Conservation (phyloP, 1,139 yeast species). For the Geotrichum armillariae region DNA sequence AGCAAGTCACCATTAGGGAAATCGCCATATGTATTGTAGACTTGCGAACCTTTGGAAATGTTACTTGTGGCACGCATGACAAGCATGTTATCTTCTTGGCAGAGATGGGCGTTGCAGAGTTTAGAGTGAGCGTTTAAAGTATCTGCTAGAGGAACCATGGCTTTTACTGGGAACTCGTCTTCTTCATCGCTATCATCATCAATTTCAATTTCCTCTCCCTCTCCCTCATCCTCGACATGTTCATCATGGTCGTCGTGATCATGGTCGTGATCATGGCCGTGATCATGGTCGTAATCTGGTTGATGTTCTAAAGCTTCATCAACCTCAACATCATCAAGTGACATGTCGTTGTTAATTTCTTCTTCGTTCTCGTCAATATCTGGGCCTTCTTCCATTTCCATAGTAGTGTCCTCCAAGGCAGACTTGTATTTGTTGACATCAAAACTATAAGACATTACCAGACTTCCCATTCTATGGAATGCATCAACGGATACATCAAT, state of each 20-base stretch:
- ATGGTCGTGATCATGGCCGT: constrained; percentile 38
- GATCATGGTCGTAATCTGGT: too few relatives aligned
- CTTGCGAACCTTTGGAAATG: constrained; percentile 67
- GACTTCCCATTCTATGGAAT: constrained; percentile 70
- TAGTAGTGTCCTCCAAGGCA: constrained; percentile 5
- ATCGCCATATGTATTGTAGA: constrained; percentile 87
- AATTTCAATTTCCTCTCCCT: constrained; percentile 36
- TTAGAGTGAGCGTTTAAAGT: constrained; percentile 82
- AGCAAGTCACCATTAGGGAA: constrained; percentile 86
- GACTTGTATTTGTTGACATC: constrained; percentile 45
- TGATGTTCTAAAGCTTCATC: too few relatives aligned
- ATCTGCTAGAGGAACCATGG: constrained; percentile 94
- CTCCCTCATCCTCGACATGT: constrained; percentile 18
- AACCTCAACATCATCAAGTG: constrained; percentile 32
- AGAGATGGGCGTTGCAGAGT: constrained; percentile 71
- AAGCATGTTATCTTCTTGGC: constrained; percentile 42
- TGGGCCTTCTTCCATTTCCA: constrained; percentile 23
- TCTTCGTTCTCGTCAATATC: constrained; percentile 23
- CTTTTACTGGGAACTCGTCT: constrained; percentile 57
- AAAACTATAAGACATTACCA: constrained; percentile 67
- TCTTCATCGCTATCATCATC: constrained; percentile 41
- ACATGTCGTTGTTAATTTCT: constrained; percentile 22
- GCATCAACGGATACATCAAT: constrained; percentile 49
- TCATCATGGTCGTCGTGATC: constrained; percentile 44
- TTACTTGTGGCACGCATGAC: constrained; percentile 69